These are phyloP conservation scores for Mycena capillaripes DNA, from an alignment of 768 basidiomycete genomes.

Conservation along the genomic window DNA sequence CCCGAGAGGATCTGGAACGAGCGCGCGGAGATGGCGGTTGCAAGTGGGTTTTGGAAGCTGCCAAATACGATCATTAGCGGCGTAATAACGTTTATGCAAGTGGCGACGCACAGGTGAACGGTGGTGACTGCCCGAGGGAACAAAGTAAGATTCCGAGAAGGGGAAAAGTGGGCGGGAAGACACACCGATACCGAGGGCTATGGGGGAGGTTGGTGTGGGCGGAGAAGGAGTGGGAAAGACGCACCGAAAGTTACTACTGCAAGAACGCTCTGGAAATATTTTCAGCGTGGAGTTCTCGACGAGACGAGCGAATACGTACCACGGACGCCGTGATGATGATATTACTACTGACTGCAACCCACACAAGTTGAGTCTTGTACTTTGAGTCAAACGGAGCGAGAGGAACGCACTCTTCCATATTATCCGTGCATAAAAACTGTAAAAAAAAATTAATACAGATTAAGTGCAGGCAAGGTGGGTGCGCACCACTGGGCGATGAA, in stretches of 20 bases:
- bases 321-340: background rate
- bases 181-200: conserved; percentile 34
- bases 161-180: background rate
- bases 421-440: conserved; percentile 26
- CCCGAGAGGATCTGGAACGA: conserved; percentile 32
- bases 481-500: conserved; percentile 31
- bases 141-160: no score
- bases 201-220: background rate
- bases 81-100: no score
- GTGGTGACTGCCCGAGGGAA: conserved; percentile 4
- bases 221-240: background rate
- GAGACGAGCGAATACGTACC: background rate
- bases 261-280: background rate
- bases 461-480: background rate
- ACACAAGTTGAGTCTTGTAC: no score
- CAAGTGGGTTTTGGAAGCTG: conserved; percentile 27
- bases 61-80: background rate
- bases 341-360: conserved; percentile 15
- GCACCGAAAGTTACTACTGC: conserved; percentile 28
- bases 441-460: background rate
- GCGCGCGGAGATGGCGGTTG: conserved; percentile 20
- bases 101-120: conserved; percentile 25
- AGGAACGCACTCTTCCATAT: conserved; percentile 26
- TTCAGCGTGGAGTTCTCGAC: background rate
- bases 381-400: background rate